Base-by-base conservation (phyloP, 768 basidiomycete species). In the Naganishia kalamii region DNA sequence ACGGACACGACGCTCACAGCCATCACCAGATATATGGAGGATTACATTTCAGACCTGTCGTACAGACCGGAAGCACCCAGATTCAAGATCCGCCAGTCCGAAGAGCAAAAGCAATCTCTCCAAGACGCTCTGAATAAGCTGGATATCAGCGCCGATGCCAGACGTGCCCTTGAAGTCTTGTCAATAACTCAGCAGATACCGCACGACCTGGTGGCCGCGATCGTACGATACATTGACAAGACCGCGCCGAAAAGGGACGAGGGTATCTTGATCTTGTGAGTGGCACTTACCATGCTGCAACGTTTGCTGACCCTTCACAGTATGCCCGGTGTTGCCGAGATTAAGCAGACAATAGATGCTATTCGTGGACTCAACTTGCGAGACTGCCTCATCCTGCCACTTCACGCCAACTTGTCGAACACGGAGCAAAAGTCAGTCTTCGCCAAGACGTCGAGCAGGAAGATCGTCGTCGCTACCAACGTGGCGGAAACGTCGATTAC, bases 301-400 rank as follows among this genome's bases (percentile, higher is more conserved):
- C 37, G 44, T 48, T 29, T 10, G 1, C 25, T 44, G 23, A 43
- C 6, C 49, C 19, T 49, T 21, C 29, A 19, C 29, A 67, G 66
- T 78, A 81, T 92, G 62, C 86, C 90, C n/a, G 92, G 92, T 75
- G 87, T 91, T 1, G 88, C 88, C 77, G 89, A 92, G 72, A 92
- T 92, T 68, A 84, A 85, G 21, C 85, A 87, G 66, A 89, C 88
- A 70, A 84, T 90, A 21, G 84, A 87, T 13, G 80, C 83, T 4
- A 78, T 92, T 47, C 63, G 62, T 66, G 69, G 12, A 43, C 64
- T 8, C 54, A 75, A 41, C 62, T 70, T 74, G 3, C 75, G 71
- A 7, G 60, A 54, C 15, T 76, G 71, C 30, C 75, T 76, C 54
- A 76, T 79, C 52, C 81, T 92, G 27, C 89, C 92, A 0, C 83